phyloP scores from a whole-genome alignment of 805 yeast species.

The Yamadazyma philogaea region DNA sequence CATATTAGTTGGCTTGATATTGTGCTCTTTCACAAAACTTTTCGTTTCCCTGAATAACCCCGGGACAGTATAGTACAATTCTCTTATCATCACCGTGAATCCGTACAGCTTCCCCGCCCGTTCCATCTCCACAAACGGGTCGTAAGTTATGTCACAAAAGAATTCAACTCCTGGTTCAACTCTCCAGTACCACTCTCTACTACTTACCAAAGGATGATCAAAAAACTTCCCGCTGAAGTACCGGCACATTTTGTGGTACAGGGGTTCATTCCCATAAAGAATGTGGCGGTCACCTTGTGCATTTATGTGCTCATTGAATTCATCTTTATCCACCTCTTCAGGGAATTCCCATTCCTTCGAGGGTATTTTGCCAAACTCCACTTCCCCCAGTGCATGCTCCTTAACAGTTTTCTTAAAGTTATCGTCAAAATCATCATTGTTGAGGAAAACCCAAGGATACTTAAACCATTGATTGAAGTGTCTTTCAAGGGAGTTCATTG shows the following conservation, averaged over 20 bases:
- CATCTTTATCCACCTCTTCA: slow-evolving; percentile 35
- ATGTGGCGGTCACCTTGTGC: slow-evolving; percentile 80
- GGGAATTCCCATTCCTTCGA: slow-evolving; percentile 66
- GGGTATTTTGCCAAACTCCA: slow-evolving; percentile 69
- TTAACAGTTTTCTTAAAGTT: slow-evolving; percentile 56
- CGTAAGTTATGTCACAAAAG: slow-evolving; percentile 88
- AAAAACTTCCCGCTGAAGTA: slow-evolving; percentile 82
- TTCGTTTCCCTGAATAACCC: slow-evolving; percentile 71
- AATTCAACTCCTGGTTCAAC: slow-evolving; percentile 92
- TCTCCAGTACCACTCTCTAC: slow-evolving; percentile 92
- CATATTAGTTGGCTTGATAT: slow-evolving; percentile 51
- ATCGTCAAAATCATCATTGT: slow-evolving; percentile 70
- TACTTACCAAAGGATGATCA: slow-evolving; percentile 68
- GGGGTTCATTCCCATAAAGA: slow-evolving; percentile 75
- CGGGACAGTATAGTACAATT: slow-evolving; percentile 79
- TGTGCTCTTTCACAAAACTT: slow-evolving; percentile 49
- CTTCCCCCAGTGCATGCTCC: slow-evolving; percentile 54
- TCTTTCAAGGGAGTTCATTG: slow-evolving; percentile 73
- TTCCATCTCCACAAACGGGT: slow-evolving; percentile 83
- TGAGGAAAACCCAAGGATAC: slow-evolving; percentile 89
- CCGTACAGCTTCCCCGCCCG: slow-evolving; percentile 71
- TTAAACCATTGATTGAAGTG: slow-evolving; percentile 93
- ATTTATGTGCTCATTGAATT: slow-evolving; percentile 55
- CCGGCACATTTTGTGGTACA: slow-evolving; percentile 96
- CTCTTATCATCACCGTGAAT: slow-evolving; percentile 75